Conservation (phyloP, 177 flowering plant species). For the Vitis hybrid region DNA sequence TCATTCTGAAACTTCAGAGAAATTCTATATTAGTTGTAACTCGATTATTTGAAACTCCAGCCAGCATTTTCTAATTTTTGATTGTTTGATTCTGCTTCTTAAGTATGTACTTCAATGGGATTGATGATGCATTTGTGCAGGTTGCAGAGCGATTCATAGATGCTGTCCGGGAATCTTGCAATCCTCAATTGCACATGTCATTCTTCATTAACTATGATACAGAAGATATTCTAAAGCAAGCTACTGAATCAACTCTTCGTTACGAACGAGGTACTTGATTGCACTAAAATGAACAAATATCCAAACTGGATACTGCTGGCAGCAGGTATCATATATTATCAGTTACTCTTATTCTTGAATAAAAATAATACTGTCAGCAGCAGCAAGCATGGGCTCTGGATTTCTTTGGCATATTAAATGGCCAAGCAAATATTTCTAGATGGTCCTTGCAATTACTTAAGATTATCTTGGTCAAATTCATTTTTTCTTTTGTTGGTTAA, state of each 20-base stretch:
- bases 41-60: neutral
- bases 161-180: conserved; percentile 55
- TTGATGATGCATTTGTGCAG: conserved; percentile 32
- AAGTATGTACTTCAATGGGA: neutral
- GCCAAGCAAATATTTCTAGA: no score
- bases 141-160: conserved; percentile 72
- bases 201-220: conserved; percentile 66
- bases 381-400: no score
- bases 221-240: conserved; percentile 72
- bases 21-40: neutral
- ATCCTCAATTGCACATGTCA: conserved; percentile 56
- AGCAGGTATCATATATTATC: neutral
- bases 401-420: no score
- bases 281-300: neutral
- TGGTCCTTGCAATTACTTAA: no score
- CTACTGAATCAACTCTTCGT: conserved; percentile 76
- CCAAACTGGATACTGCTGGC: neutral
- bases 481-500: no score
- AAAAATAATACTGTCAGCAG: no score
- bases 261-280: conserved; percentile 56
- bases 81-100: neutral
- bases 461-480: no score
- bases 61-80: neutral
- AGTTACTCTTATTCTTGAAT: no score
- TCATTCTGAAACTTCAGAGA: neutral